phyloP scores from a whole-genome alignment of 441 rosid species.

The Jatropha podagrica region DNA sequence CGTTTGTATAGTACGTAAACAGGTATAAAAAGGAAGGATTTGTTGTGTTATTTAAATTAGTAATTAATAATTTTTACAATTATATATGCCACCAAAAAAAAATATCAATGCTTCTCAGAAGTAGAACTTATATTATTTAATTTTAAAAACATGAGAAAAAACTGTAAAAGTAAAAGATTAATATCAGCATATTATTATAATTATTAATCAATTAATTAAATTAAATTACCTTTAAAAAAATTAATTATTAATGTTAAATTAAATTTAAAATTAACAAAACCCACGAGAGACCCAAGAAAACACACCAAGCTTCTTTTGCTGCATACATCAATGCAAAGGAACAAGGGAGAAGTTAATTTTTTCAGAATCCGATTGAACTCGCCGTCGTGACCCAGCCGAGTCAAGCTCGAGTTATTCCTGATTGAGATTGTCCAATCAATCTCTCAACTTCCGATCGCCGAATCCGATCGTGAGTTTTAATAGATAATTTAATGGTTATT shows the following conservation, averaged over 20 bases:
- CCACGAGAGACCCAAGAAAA: background rate
- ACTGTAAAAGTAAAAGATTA: no score
- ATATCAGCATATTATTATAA: no score
- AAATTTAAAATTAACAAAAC: background rate
- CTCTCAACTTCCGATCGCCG: constrained; percentile 18
- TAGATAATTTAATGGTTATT: background rate
- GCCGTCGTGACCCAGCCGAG: constrained; percentile 22
- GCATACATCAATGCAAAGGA: constrained; percentile 17
- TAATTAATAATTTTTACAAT: no score
- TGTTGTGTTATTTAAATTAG: no score
- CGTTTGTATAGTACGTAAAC: no score
- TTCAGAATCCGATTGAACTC: constrained; percentile 17
- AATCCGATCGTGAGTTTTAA: constrained; percentile 22
- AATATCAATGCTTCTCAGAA: background rate
- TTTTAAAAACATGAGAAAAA: no score
- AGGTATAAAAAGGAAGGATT: no score
- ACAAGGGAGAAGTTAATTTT: constrained; percentile 1
- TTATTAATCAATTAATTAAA: no score
- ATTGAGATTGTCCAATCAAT: constrained; percentile 16
- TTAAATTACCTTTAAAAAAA: no score
- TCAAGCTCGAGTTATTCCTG: constrained; percentile 19
- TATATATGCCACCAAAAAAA: background rate
- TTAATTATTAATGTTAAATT: no score
- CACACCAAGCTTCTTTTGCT: constrained; percentile 9
- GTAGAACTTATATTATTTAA: no score